Base-by-base conservation (phyloP, 164 flowering plant species). In the Piper betle region DNA sequence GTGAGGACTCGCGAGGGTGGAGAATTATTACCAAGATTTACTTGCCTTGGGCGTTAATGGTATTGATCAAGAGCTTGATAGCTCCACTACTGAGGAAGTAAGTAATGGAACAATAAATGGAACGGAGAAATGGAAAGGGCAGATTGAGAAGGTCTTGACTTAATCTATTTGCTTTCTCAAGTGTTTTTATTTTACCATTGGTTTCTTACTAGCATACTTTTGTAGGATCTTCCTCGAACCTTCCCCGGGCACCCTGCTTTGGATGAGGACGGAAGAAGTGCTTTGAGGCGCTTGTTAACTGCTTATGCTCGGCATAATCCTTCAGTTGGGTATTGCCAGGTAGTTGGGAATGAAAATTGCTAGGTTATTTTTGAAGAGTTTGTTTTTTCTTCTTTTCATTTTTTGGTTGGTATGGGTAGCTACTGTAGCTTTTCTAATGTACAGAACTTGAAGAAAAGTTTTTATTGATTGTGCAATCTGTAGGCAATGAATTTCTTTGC, bases 401-500 rank as follows among this genome's bases (percentile, higher is more conserved):
- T 46, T 2, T 10, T 46, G 10, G 50, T 12, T 46, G 50, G 33
- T 25, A 25, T 25, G 33, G 33, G 2, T 25, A 25, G 33, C 33
- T 25, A 25, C 33, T 25, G 33, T 10, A 5, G 15, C 50, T 9
- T 10, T 10, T 5, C 15, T 46, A 6, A 46, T 46, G 10, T 12
- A 10, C 33, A 46, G 39, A 39, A 46, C 42, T 52, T 46, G 55
- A 62, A 37, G 6, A 33, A 15, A 56, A 20, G 15, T 6, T 12
- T 20, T 17, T 17, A 41, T 42, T 67, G 60, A 52, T 37, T 61
- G 50, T 46, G 50, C 15, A 10, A 52, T 50, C 38, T 77, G 80
- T 87, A 94, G 99, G 99, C 99, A 42, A 94, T 94, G 99, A 94
- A 94, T 79, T 94, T 91, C 77, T 94, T 94, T 77, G 99, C 99